A percentile compares a stretch with the other conserved stretches of the same genome.
phyloP scores from a whole-genome alignment of 2,329 filamentous ascomycete genomes.

The Xylogone sp. region DNA sequence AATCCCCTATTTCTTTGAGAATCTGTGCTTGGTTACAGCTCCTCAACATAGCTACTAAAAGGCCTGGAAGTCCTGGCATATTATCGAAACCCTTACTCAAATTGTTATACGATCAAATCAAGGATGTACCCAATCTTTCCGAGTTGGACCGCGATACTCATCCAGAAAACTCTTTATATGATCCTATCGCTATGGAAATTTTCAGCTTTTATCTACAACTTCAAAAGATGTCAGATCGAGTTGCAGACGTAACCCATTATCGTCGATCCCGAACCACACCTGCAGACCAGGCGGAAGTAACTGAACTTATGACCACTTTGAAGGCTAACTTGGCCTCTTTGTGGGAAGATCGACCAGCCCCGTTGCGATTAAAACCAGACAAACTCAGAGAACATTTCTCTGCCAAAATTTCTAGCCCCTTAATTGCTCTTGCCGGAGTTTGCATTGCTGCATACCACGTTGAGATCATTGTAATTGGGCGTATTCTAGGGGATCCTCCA shows the following conservation, averaged over 20 bases:
- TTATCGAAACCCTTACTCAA: conserved; percentile 9
- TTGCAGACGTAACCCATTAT: conserved; percentile 19
- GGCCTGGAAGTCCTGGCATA: conserved; percentile 8
- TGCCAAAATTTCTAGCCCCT: conserved; percentile 9
- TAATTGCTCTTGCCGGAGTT: conserved; percentile 15
- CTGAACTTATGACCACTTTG: conserved; percentile 7
- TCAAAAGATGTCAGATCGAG: conserved; percentile 15
- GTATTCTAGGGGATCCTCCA: conserved; percentile 17
- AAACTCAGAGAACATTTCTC: conserved; percentile 14
- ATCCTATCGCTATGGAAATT: conserved; percentile 12
- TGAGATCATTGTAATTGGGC: conserved; percentile 19
- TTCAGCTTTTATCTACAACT: conserved; percentile 19
- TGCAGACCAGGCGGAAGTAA: conserved; percentile 15
- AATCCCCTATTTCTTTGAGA: conserved; percentile 4
- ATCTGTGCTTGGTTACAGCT: conserved; percentile 16
- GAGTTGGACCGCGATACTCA: background rate
- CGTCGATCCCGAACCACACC: conserved; percentile 20
- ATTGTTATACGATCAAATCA: conserved; percentile 5
- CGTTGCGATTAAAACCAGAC: conserved; percentile 9
- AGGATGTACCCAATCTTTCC: background rate
- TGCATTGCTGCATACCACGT: conserved; percentile 17
- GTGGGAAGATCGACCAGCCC: conserved; percentile 9
- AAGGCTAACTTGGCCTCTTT: conserved; percentile 10
- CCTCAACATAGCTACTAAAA: conserved; percentile 12
- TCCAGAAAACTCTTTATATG: conserved; percentile 10